A percentile compares a stretch with the other conserved stretches of the same genome.
These are phyloP conservation scores for Selaginella tamariscina DNA, from an alignment of 75 land plant species.

Conservation along the genomic window DNA sequence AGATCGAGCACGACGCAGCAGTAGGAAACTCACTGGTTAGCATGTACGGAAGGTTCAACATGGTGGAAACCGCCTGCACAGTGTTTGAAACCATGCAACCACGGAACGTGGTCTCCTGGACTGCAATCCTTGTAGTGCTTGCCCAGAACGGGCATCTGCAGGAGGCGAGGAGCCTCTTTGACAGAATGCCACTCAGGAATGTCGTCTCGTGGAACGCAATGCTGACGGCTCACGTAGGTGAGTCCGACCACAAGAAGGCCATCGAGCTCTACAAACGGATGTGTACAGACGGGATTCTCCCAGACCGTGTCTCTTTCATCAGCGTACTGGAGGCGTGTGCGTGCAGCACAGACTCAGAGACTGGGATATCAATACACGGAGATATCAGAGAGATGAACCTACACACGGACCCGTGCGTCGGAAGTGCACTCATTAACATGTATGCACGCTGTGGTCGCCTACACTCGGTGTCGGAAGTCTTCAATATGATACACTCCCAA, in stretches of 20 bases:
- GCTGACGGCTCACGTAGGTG: not conserved
- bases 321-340: not conserved
- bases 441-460: not conserved
- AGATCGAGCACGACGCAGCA: slow-evolving; percentile 13
- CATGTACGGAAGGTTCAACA: not conserved
- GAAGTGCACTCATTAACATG: not conserved
- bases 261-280: not conserved
- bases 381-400: not conserved
- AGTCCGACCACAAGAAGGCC: not conserved
- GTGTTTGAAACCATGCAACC: not conserved
- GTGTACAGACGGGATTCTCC: not conserved
- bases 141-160: too few species aligned
- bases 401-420: not conserved
- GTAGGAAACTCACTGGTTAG: not conserved
- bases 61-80: too few species aligned
- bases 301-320: not conserved
- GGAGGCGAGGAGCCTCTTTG: too few species aligned
- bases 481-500: not conserved
- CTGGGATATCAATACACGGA: not conserved
- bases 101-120: not conserved
- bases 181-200: not conserved
- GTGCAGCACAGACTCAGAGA: not conserved
- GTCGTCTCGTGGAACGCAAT: slow-evolving; percentile 20
- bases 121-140: slow-evolving; percentile 8
- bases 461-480: not conserved